Conservation (phyloP, 192 early-diverging fungal genomes). For the Diversispora epigaea region DNA sequence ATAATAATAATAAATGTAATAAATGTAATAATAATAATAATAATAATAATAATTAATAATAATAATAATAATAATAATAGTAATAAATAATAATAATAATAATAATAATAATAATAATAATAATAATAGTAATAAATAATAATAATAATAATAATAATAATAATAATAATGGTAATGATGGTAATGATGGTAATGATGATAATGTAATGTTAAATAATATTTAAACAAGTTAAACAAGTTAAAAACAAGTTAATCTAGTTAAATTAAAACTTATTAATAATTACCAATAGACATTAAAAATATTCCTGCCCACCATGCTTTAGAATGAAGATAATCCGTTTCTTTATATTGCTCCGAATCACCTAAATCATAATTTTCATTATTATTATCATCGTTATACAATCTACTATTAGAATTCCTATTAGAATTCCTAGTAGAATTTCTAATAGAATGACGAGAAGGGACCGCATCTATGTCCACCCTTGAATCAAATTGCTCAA, state of each 20-base stretch:
- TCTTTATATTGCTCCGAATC: constrained; percentile 34
- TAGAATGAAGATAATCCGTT: constrained; percentile 50
- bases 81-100: too few species aligned
- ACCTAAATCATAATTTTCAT: constrained; percentile 27
- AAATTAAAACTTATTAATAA: constrained; percentile 29
- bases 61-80: constrained; percentile 3
- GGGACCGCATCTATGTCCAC: not conserved
- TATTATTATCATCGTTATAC: constrained; percentile 9
- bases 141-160: too few species aligned
- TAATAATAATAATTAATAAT: too few species aligned
- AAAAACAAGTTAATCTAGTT: not conserved
- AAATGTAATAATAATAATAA: too few species aligned
- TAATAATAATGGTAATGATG: too few species aligned
- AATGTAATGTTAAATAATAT: not conserved
- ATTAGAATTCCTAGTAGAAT: not conserved
- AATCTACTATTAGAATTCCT: not conserved
- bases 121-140: not conserved
- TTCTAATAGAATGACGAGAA: not conserved
- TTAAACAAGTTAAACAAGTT: not conserved
- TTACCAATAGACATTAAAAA: constrained; percentile 64
- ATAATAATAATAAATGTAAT: too few species aligned
- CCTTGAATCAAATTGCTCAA: not conserved
- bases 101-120: too few species aligned
- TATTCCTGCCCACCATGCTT: constrained; percentile 71
- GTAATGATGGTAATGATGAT: too few species aligned